These are phyloP conservation scores for Prosopis cineraria DNA, from an alignment of 306 rosid genomes.

Conservation along the genomic window DNA sequence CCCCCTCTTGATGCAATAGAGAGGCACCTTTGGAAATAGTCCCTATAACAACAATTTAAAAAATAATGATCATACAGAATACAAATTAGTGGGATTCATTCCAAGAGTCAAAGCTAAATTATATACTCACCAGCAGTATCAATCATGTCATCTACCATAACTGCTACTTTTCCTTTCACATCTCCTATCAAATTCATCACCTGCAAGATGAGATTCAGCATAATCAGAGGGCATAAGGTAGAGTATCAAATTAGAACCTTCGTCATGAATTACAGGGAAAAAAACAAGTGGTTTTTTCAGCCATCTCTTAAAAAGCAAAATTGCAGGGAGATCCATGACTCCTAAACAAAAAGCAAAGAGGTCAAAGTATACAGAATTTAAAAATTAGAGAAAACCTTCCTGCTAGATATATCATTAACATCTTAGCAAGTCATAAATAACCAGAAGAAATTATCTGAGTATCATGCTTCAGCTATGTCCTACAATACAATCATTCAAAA, in stretches of 20 bases:
- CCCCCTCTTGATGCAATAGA: slow-evolving; percentile 95
- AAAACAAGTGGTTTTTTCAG: neutral
- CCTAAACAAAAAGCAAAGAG: neutral
- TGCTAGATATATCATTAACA: neutral
- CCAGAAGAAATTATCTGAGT: slow-evolving; percentile 3
- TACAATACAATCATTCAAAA: neutral
- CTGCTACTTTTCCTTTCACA: slow-evolving; percentile 92
- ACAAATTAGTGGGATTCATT: slow-evolving; percentile 11
- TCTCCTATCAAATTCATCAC: slow-evolving; percentile 97
- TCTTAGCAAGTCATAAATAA: neutral
- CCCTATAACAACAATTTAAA: slow-evolving; percentile 49
- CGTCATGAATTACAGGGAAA: neutral
- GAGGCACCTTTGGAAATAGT: slow-evolving; percentile 91
- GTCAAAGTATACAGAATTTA: neutral
- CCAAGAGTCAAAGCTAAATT: neutral
- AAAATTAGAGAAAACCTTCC: neutral
- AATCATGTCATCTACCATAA: slow-evolving; percentile 97
- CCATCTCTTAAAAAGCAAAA: neutral
- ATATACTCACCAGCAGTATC: slow-evolving; percentile 85
- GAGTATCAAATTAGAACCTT: slow-evolving; percentile 3
- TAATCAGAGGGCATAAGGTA: slow-evolving; percentile 21
- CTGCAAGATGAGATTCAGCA: slow-evolving; percentile 50
- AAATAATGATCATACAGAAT: neutral
- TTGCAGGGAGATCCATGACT: neutral
- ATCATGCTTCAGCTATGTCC: neutral